Evolutionary conservation across 2,329 filamentous ascomycete genomes (phyloP), one percentile per base, ranked within the genome.

Genomic region (Diaporthe sp.): DNA sequence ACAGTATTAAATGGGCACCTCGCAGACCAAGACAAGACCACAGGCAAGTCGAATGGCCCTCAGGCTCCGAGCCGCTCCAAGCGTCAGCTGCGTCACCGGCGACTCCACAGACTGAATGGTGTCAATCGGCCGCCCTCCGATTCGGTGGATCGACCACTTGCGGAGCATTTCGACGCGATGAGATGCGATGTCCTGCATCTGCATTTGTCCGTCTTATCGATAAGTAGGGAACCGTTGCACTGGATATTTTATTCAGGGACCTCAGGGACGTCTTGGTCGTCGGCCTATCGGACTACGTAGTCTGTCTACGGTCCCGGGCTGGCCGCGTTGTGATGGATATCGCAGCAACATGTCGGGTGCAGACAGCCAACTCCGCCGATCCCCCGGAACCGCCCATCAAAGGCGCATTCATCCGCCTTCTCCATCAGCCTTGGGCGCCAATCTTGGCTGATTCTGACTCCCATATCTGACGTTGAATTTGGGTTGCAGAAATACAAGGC

Each of bases 401-500:
- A 51, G 19, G 62, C 22, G 44, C 62, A 68, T 53, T 39, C 62
- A 51, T 51, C 62, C 62, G 62, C 62, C 62, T 72, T 39, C 42
- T 49, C 57, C 71, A 61, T 62, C 71, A 60, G 46, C 60, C 44
- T 62, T 39, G 49, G 60, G 28, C 34, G 34, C 55, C 57, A 62
- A 51, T 73, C 71, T 65, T 62, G 58, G 49, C 42, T 55, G 31
- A 46, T 58, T 65, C 71, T 61, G 42, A 73, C 46, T 68, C 31
- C 65, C 22, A 46, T 68, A 53, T 42, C 58, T 73, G 65, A 71
- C 73, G 73, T 71, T 74, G 34, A 68, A 61, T 60, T 71, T 74
- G 75, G 68, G 65, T 65, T 74, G 67, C 62, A 58, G 73, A 65
- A 77, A 76, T 73, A 42, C 53, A 60, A 34, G 49, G 68, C 72